Percentiles rank a stretch among this genome's conserved stretches.
phyloP scores from a whole-genome alignment of 495 filamentous ascomycete species.

The Penicillium goetzii region DNA sequence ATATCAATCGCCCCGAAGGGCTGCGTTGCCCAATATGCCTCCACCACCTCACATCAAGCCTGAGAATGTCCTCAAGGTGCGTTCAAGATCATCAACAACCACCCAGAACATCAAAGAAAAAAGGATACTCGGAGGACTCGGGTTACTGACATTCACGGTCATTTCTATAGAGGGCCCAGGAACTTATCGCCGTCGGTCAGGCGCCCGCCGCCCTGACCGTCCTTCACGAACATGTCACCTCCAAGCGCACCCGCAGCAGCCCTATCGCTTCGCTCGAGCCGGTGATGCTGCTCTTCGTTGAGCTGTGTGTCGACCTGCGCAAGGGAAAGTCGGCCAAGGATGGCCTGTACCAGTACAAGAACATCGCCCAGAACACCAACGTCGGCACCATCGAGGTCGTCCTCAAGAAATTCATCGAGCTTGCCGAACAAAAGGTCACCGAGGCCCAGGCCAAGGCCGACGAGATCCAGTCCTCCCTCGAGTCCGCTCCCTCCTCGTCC shows the following conservation, averaged over 20 bases:
- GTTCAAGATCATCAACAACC: constrained; percentile 25
- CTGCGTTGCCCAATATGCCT: constrained; percentile 72
- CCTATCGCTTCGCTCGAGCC: constrained; percentile 96
- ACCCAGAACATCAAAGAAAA: constrained; percentile 2
- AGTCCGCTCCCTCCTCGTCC: constrained; percentile 66
- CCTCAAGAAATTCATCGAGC: constrained; percentile 94
- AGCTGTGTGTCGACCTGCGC: constrained; percentile 92
- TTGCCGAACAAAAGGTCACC: constrained; percentile 94
- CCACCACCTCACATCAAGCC: constrained; percentile 95
- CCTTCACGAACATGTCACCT: constrained; percentile 98
- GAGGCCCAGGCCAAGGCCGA: constrained; percentile 96
- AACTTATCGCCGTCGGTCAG: constrained; percentile 97
- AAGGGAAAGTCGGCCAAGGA: constrained; percentile 99
- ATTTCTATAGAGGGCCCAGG: constrained; percentile 76
- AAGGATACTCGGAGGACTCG: not conserved
- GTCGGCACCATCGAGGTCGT: constrained; percentile 97
- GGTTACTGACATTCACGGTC: constrained; percentile 1
- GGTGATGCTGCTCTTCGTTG: constrained; percentile 96
- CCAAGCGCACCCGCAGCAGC: constrained; percentile 94
- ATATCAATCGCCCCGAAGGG: constrained; percentile 31
- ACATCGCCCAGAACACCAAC: constrained; percentile 98
- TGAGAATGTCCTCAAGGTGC: constrained; percentile 95
- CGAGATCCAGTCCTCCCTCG: constrained; percentile 85
- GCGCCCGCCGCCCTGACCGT: constrained; percentile 86
- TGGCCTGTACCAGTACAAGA: constrained; percentile 99